A percentile compares a stretch with the other conserved stretches of the same genome.
Conservation (phyloP, 495 filamentous ascomycete genomes). For the Staphylotrichum longicolle region DNA sequence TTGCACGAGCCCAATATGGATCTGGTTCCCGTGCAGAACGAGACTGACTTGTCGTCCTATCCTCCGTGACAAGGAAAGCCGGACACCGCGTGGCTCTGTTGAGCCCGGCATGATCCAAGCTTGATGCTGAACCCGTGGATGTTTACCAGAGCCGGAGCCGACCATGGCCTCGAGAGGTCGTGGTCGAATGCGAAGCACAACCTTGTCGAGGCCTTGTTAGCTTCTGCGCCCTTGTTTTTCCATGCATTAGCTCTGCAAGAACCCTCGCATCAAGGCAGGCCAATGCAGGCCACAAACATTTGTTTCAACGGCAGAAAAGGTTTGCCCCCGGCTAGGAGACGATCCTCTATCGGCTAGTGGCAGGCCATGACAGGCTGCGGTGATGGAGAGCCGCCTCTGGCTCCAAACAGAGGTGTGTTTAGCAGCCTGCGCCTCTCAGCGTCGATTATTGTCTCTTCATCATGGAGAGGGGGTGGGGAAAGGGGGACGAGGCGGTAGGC, state of each 20-base stretch:
- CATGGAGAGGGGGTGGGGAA: background rate
- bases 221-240: conserved; percentile 31
- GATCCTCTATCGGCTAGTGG: conserved; percentile 32
- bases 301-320: conserved; percentile 25
- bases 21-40: background rate
- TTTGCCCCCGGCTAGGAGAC: conserved; percentile 25
- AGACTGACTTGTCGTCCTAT: background rate
- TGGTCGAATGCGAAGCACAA: background rate
- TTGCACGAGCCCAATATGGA: background rate
- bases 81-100: background rate
- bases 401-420: background rate
- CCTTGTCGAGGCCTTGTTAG: conserved; percentile 18
- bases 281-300: conserved; percentile 32
- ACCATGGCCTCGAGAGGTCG: background rate
- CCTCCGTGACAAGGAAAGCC: conserved; percentile 4
- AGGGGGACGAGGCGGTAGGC: background rate
- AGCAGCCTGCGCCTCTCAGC: background rate
- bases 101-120: background rate
- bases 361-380: conserved; percentile 31
- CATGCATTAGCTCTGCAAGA: conserved; percentile 37
- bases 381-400: conserved; percentile 9
- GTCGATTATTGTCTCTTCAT: no score
- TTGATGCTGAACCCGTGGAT: background rate
- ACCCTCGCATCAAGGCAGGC: conserved; percentile 33
- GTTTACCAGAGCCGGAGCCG: background rate